Percentiles rank a stretch among this genome's conserved stretches.
Conservation (phyloP, 495 filamentous ascomycete genomes). For the Evernia prunastri region DNA sequence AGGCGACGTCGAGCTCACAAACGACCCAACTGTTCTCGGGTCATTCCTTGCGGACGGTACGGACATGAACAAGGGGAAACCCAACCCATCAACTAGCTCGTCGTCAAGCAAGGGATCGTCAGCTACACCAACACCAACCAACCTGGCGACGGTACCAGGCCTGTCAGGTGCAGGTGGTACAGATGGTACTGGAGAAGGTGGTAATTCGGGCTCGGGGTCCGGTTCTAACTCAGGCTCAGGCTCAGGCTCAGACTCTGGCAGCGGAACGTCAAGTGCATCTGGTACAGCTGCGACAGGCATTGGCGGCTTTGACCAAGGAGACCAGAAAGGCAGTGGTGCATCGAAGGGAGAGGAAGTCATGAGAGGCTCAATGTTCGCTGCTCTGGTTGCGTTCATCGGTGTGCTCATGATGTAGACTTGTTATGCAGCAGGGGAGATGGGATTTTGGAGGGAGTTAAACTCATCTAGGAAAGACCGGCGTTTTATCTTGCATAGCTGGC, state of each 20-base stretch:
- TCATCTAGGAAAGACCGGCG: constrained; percentile 26
- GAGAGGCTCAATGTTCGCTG: constrained; percentile 50
- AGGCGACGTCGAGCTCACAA: constrained; percentile 64
- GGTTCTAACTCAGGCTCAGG: constrained; percentile 6
- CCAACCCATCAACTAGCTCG: constrained; percentile 19
- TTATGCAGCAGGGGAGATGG: constrained; percentile 8
- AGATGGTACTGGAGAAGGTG: constrained; percentile 22
- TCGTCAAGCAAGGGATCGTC: constrained; percentile 5
- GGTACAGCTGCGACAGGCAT: constrained; percentile 26
- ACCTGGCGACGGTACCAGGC: constrained; percentile 37
- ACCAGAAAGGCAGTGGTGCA: constrained; percentile 32
- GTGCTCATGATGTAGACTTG: constrained; percentile 45
- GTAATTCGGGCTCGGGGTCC: constrained; percentile 10
- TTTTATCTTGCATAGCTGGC: constrained; percentile 15
- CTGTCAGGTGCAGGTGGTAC: constrained; percentile 37
- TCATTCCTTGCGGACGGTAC: constrained; percentile 71
- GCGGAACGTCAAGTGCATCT: constrained; percentile 26
- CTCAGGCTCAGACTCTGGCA: constrained; percentile 20
- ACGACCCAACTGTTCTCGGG: constrained; percentile 70
- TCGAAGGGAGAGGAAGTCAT: constrained; percentile 41
- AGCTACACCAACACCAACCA: constrained; percentile 30
- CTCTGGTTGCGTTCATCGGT: constrained; percentile 49
- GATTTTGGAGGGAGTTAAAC: constrained; percentile 17
- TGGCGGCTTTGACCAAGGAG: constrained; percentile 31
- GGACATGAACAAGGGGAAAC: constrained; percentile 53